Percentiles rank a stretch among this genome's conserved stretches.
phyloP scores from a whole-genome alignment of 495 filamentous ascomycete species.

The Podospora pseudoanserina region DNA sequence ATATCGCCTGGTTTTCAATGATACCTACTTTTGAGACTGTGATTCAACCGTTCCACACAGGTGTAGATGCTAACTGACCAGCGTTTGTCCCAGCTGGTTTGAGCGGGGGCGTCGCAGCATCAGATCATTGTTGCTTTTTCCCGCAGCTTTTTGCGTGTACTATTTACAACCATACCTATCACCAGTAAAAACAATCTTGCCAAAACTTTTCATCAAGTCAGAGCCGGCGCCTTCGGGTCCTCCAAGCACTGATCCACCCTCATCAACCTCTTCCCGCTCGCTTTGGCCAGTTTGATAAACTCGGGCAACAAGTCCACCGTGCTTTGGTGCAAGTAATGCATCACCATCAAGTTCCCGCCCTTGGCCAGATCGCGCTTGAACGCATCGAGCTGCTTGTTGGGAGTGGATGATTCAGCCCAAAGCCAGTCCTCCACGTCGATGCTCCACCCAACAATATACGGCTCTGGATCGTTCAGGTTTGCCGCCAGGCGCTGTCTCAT shows the following conservation, averaged over 20 bases:
- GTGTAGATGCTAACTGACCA: too few relatives aligned
- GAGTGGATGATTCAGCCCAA: slow-evolving; percentile 62
- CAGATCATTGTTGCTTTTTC: background rate
- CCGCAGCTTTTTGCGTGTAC: background rate
- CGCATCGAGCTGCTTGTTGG: slow-evolving; percentile 70
- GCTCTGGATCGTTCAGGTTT: slow-evolving; percentile 39
- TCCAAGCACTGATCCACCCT: slow-evolving; percentile 75
- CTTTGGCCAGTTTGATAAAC: slow-evolving; percentile 67
- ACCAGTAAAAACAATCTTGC: background rate
- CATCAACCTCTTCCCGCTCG: slow-evolving; percentile 65
- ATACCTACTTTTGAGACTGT: background rate
- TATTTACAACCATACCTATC: background rate
- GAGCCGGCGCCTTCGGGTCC: slow-evolving; percentile 62
- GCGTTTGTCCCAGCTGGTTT: too few relatives aligned
- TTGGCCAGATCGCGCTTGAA: slow-evolving; percentile 62
- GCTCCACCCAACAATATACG: slow-evolving; percentile 67
- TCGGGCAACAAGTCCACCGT: slow-evolving; percentile 65
- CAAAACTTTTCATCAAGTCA: slow-evolving; percentile 25
- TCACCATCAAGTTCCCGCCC: slow-evolving; percentile 70
- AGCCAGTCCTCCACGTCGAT: slow-evolving; percentile 79
- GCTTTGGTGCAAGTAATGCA: slow-evolving; percentile 69
- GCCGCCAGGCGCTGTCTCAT: slow-evolving; percentile 62
- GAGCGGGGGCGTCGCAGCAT: too few relatives aligned
- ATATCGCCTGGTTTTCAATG: background rate
- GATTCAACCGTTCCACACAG: background rate